Evolutionary conservation across 163 green algal genomes (phyloP).

Genomic region (Coccomyxa subellipsoidea): DNA sequence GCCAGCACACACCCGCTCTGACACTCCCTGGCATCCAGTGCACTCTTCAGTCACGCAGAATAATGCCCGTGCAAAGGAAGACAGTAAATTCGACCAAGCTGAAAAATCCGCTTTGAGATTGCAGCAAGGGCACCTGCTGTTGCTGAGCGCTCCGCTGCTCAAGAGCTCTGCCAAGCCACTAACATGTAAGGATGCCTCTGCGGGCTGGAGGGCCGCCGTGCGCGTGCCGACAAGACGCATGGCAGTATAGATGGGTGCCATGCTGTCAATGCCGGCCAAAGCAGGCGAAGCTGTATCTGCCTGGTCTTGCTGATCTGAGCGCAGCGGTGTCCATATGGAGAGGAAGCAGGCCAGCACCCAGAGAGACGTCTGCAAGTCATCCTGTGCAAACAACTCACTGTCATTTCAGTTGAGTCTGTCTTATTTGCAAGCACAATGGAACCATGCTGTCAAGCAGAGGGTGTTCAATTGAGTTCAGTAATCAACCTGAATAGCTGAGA

Average conservation of each 20-base stretch:
- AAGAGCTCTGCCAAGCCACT: not conserved
- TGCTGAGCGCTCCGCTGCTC: not conserved
- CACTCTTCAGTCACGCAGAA: not conserved
- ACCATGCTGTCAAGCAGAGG: not conserved
- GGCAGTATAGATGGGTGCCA: not conserved
- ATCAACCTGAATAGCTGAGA: not conserved
- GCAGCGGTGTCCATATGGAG: not conserved
- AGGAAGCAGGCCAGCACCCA: slow-evolving; percentile 9
- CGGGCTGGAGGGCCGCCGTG: not conserved
- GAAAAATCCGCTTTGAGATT: too few relatives aligned
- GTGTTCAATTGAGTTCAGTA: not conserved
- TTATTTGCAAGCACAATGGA: too few relatives aligned
- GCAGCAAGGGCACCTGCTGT: not conserved
- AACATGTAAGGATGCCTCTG: not conserved
- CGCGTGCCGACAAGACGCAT: not conserved
- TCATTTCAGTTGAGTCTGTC: too few relatives aligned
- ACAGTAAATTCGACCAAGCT: too few relatives aligned
- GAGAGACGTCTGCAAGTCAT: not conserved
- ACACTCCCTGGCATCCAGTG: slow-evolving; percentile 12
- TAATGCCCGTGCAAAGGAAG: too few relatives aligned
- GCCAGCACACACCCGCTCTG: slow-evolving; percentile 8
- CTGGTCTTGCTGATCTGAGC: not conserved
- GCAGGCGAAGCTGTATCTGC: slow-evolving; percentile 5
- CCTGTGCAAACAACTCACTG: not conserved
- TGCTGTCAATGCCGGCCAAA: slow-evolving; percentile 1